phyloP scores from a whole-genome alignment of 2,329 filamentous ascomycete genomes.

The Mariannaea elegans region DNA sequence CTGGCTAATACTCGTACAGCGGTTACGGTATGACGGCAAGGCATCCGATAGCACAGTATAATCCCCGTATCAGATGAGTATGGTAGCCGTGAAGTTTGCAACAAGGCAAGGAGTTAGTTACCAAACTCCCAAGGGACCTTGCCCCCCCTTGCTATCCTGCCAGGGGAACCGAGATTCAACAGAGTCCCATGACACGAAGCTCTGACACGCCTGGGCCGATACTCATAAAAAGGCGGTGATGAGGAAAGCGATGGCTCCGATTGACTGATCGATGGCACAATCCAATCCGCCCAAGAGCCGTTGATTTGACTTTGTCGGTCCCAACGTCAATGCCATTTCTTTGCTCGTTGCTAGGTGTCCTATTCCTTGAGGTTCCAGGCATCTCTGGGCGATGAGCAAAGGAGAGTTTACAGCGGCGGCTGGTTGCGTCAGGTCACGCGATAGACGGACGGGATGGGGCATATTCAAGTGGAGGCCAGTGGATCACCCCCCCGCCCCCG shows the following conservation, averaged over 20 bases:
- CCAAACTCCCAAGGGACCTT: not conserved
- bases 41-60: not conserved
- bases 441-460: constrained; percentile 40
- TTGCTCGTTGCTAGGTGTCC: constrained; percentile 2
- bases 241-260: constrained; percentile 13
- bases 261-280: constrained; percentile 14
- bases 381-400: not conserved
- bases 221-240: constrained; percentile 10
- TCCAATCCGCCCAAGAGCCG: not conserved
- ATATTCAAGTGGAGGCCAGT: constrained; percentile 20
- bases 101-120: not conserved
- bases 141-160: constrained; percentile 8
- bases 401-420: constrained; percentile 34
- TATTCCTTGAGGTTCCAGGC: not conserved
- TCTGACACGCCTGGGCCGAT: constrained; percentile 15
- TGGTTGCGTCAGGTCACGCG: constrained; percentile 47
- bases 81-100: not conserved
- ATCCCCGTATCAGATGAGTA: not conserved
- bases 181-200: constrained; percentile 23
- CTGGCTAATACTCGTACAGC: not conserved
- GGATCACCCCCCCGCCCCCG: constrained; percentile 12
- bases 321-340: not conserved
- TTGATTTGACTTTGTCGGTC: not conserved
- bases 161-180: constrained; percentile 29
- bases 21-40: no score